Evolutionary conservation across 2,329 filamentous ascomycete species (phyloP).

Genomic region (Claviceps spartinae): DNA sequence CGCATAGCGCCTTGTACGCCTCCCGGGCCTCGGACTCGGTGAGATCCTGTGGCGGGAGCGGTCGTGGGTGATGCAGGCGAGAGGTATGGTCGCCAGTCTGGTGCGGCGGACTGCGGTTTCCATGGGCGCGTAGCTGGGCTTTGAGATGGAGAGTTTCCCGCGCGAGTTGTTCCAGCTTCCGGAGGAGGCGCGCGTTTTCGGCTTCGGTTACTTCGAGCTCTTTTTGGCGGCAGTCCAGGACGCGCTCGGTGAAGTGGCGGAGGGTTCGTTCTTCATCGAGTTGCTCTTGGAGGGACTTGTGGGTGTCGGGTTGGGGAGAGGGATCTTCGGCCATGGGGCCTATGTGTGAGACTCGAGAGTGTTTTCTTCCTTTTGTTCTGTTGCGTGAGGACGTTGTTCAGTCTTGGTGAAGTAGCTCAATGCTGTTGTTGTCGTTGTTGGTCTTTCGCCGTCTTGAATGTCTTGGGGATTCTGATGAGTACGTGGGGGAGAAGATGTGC

Average conservation of each 20-base stretch:
- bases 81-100: slow-evolving; percentile 20
- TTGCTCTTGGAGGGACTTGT: slow-evolving; percentile 12
- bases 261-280: slow-evolving; percentile 19
- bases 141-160: slow-evolving; percentile 18
- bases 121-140: slow-evolving; percentile 14
- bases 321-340: background rate
- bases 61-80: slow-evolving; percentile 18
- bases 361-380: background rate
- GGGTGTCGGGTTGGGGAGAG: background rate
- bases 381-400: background rate
- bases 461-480: no score
- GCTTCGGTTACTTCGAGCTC: slow-evolving; percentile 20
- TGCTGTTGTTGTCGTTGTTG: background rate
- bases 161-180: slow-evolving; percentile 17
- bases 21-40: slow-evolving; percentile 23
- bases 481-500: background rate
- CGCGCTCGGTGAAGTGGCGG: slow-evolving; percentile 22
- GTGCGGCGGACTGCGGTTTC: slow-evolving; percentile 12
- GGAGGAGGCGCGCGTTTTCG: slow-evolving; percentile 15
- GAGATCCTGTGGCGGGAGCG: slow-evolving; percentile 20
- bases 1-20: slow-evolving; percentile 19
- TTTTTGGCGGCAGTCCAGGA: slow-evolving; percentile 22
- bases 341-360: background rate
- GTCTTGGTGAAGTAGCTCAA: background rate
- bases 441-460: background rate